Conservation (phyloP, 2,329 filamentous ascomycete species). For the Colletotrichum australisinense region DNA sequence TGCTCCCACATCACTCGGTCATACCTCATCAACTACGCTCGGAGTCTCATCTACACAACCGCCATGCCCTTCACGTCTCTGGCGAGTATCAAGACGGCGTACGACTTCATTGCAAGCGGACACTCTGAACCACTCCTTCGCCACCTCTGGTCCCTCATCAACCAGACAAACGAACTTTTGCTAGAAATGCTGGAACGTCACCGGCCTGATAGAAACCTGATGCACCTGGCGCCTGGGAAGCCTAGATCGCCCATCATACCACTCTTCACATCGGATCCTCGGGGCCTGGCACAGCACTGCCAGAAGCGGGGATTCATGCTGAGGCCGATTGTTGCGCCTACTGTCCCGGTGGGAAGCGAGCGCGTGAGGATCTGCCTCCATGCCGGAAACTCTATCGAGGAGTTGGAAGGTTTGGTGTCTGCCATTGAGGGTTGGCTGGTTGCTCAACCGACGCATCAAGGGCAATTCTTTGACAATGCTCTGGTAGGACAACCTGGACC, state of each 20-base stretch:
- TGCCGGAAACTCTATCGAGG: constrained; percentile 68
- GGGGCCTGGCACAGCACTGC: constrained; percentile 68
- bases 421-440: constrained; percentile 60
- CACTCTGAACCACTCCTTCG: constrained; percentile 51
- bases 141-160: constrained; percentile 58
- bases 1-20: constrained; percentile 68
- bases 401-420: constrained; percentile 65
- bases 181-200: constrained; percentile 44
- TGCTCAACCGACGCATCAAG: neutral
- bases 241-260: constrained; percentile 74
- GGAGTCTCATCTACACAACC: constrained; percentile 81
- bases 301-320: constrained; percentile 70
- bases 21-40: constrained; percentile 81
- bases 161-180: constrained; percentile 57
- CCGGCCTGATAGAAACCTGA: constrained; percentile 40
- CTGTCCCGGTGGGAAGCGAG: constrained; percentile 72
- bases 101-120: constrained; percentile 65
- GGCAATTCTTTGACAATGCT: neutral
- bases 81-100: constrained; percentile 67
- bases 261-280: constrained; percentile 67
- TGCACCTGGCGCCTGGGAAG: constrained; percentile 46
- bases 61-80: constrained; percentile 73
- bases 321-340: constrained; percentile 75
- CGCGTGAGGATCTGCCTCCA: constrained; percentile 76
- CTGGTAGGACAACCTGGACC: neutral